Percentiles rank a stretch among this genome's conserved stretches.
phyloP scores from a whole-genome alignment of 192 early-diverging fungal genomes.

The Coemansia brasiliensis region DNA sequence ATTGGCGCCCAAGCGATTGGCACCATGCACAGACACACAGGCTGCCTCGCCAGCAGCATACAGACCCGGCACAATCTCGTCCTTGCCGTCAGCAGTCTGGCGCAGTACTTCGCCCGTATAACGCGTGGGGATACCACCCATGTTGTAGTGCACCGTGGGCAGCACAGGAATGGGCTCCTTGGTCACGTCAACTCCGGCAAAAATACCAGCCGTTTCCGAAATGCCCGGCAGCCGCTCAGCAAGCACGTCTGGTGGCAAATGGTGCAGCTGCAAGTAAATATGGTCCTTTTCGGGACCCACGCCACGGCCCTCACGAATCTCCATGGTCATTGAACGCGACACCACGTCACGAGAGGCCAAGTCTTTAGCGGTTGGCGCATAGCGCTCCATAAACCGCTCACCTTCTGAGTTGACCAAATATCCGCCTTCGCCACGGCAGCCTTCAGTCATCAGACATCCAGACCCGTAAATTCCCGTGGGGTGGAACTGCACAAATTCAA shows the following conservation, averaged over 20 bases:
- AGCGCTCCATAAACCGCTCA: slow-evolving; percentile 99
- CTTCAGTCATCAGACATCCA: slow-evolving; percentile 97
- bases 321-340: slow-evolving; percentile 97
- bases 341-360: slow-evolving; percentile 98
- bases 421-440: slow-evolving; percentile 95
- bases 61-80: slow-evolving; percentile 91
- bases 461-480: slow-evolving; percentile 99
- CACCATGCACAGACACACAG: slow-evolving; percentile 97
- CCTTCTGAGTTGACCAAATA: slow-evolving; percentile 93
- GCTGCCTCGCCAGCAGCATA: slow-evolving; percentile 99
- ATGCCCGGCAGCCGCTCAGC: slow-evolving; percentile 95
- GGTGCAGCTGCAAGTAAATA: slow-evolving; percentile 93
- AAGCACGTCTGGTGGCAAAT: slow-evolving; percentile 89
- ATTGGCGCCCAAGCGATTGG: slow-evolving; percentile 97
- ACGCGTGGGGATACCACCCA: slow-evolving; percentile 97
- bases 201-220: slow-evolving; percentile 98
- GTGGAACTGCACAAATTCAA: slow-evolving; percentile 99
- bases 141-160: slow-evolving; percentile 99
- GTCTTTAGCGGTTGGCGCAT: slow-evolving; percentile 98
- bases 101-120: slow-evolving; percentile 96
- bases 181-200: slow-evolving; percentile 98
- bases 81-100: slow-evolving; percentile 74
- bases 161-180: slow-evolving; percentile 99
- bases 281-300: slow-evolving; percentile 95
- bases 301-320: slow-evolving; percentile 96